Evolutionary conservation across 208 protist species (phyloP), one percentile per base, ranked within the genome.

Genomic region (Crithidia brevicula): DNA sequence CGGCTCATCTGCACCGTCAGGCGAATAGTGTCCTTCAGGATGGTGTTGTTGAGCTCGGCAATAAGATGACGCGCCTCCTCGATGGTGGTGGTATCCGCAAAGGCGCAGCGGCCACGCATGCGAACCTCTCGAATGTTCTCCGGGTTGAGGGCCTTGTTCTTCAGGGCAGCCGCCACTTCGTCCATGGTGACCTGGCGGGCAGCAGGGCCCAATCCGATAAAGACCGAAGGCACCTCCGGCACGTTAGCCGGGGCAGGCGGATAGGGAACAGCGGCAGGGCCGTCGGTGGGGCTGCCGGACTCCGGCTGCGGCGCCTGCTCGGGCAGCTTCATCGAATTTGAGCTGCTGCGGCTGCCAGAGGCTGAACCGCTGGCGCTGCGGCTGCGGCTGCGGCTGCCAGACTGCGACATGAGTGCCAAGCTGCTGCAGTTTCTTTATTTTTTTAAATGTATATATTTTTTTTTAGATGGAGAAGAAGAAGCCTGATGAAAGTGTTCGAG

Each of bases 41-140:
- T 61, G 43, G 77, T 52, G 31, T 76, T 77, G 72, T 93, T 36
- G 23, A 87, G 66, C 65, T 77, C 46, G 1, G 45, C 27, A 4
- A 93, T 77, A n/a, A 93, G 80, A 27, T 80, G 50, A 15, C 72
- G 31, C 4, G 88, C 88, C 46, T 83, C 76, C 52, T 68, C 82
- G 23, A 61, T 38, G 1, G 70, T 80, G 3, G 65, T 58, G 7
- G 89, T 82, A 54, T 93, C 88, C 5, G 76, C 88, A 60, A 93
- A 93, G 51, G 84, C 88, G 61, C 84, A 88, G 72, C 84, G 84
- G 63, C 84, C 82, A 45, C 88, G 84, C 71, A 91, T 53, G 36
- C 85, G 82, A 3, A 93, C 67, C 49, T 84, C 74, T 28, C 27
- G 33, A 15, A 83, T 51, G 40, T 70, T 58, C 1, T 43, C 50